Conservation (phyloP, 2,329 filamentous ascomycete species). For the Furcasterigmium sp. region DNA sequence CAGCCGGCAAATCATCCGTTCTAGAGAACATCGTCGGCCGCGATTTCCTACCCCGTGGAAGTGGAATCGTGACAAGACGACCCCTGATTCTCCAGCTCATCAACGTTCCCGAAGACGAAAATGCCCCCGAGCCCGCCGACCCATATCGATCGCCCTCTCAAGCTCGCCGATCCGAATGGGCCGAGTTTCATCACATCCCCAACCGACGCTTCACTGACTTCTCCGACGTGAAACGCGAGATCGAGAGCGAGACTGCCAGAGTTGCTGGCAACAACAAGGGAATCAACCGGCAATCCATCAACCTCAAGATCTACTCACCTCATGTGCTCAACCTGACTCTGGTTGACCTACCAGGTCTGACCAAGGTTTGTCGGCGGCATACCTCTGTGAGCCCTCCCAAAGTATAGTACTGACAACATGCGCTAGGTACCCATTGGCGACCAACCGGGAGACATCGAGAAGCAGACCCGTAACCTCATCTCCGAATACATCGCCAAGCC, state of each 20-base stretch:
- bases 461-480: slow-evolving; percentile 93
- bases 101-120: slow-evolving; percentile 75
- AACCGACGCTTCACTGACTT: slow-evolving; percentile 89
- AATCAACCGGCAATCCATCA: slow-evolving; percentile 95
- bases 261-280: slow-evolving; percentile 95
- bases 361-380: slow-evolving; percentile 58
- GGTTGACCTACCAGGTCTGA: slow-evolving; percentile 91
- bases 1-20: slow-evolving; percentile 95
- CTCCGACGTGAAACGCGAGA: slow-evolving; percentile 87
- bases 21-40: slow-evolving; percentile 98
- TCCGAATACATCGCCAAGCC: slow-evolving; percentile 98
- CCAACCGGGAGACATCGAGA: slow-evolving; percentile 96
- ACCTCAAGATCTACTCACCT: slow-evolving; percentile 96
- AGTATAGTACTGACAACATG: too few relatives aligned
- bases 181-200: slow-evolving; percentile 93
- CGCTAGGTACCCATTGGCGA: slow-evolving; percentile 90
- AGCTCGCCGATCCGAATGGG: slow-evolving; percentile 67
- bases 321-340: slow-evolving; percentile 94
- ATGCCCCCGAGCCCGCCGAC: slow-evolving; percentile 58
- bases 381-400: too few relatives aligned
- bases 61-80: slow-evolving; percentile 90
- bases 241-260: slow-evolving; percentile 91
- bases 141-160: slow-evolving; percentile 76
- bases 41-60: slow-evolving; percentile 93
- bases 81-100: slow-evolving; percentile 97